These are phyloP conservation scores for Epichloe bromicola DNA, from an alignment of 2,329 filamentous ascomycete genomes.

Conservation along the genomic window DNA sequence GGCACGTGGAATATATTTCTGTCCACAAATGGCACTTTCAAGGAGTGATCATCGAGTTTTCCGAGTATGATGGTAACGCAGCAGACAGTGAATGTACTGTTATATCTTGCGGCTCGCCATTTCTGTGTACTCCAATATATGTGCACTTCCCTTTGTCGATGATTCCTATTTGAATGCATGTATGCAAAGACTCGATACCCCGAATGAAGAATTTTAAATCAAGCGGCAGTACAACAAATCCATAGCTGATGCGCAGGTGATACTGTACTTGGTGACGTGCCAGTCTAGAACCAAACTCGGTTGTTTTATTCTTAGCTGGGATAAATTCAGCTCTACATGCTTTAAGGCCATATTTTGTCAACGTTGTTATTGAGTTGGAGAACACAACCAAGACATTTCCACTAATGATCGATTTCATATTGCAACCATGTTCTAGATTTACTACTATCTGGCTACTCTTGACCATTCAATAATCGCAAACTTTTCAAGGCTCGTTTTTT, in stretches of 20 bases:
- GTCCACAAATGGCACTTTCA: neutral
- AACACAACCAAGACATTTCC: no score
- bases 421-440: no score
- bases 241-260: neutral
- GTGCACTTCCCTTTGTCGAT: neutral
- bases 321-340: no score
- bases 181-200: neutral
- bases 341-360: no score
- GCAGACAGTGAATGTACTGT: neutral
- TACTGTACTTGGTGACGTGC: neutral
- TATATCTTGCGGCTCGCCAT: neutral
- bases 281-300: no score
- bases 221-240: no score
- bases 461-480: no score
- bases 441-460: no score
- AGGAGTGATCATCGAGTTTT: neutral
- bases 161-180: neutral
- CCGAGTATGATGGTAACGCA: neutral
- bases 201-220: no score
- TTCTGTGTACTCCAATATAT: neutral
- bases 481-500: neutral
- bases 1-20: neutral
- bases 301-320: no score
- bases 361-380: no score
- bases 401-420: no score